phyloP scores from a whole-genome alignment of 2,329 filamentous ascomycete species.

The Calycina marina region DNA sequence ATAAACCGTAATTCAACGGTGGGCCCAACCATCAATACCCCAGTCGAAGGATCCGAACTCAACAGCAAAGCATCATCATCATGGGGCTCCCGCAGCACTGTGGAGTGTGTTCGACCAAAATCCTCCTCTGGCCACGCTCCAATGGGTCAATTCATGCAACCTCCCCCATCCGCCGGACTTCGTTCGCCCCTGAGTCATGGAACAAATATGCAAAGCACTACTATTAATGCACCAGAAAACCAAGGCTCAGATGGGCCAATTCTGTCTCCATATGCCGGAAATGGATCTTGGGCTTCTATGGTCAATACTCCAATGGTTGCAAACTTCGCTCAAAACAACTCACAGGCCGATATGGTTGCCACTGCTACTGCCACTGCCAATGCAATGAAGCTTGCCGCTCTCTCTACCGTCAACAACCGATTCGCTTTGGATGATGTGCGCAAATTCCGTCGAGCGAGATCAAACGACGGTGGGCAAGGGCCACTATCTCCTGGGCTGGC shows the following conservation, averaged over 20 bases:
- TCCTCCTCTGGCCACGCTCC: constrained; percentile 62
- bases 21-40: constrained; percentile 59
- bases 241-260: constrained; percentile 59
- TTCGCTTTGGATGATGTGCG: constrained; percentile 94
- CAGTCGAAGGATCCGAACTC: constrained; percentile 46
- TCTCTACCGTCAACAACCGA: constrained; percentile 96
- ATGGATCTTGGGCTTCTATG: constrained; percentile 97
- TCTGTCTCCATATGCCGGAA: constrained; percentile 70
- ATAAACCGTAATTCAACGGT: constrained; percentile 57
- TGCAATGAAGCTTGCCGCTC: constrained; percentile 95
- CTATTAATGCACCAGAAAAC: constrained; percentile 58
- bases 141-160: constrained; percentile 93
- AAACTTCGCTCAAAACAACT: constrained; percentile 53
- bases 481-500: constrained; percentile 54
- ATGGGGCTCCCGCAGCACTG: constrained; percentile 28
- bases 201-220: constrained; percentile 72
- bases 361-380: constrained; percentile 93
- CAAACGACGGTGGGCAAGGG: constrained; percentile 60
- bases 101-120: constrained; percentile 52
- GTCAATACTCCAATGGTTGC: constrained; percentile 92
- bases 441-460: constrained; percentile 85
- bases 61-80: constrained; percentile 55
- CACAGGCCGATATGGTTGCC: constrained; percentile 72
- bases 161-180: constrained; percentile 57
- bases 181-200: constrained; percentile 64